Base-by-base conservation (phyloP, 2,329 filamentous ascomycete genomes). In the Penicillium expansum region DNA sequence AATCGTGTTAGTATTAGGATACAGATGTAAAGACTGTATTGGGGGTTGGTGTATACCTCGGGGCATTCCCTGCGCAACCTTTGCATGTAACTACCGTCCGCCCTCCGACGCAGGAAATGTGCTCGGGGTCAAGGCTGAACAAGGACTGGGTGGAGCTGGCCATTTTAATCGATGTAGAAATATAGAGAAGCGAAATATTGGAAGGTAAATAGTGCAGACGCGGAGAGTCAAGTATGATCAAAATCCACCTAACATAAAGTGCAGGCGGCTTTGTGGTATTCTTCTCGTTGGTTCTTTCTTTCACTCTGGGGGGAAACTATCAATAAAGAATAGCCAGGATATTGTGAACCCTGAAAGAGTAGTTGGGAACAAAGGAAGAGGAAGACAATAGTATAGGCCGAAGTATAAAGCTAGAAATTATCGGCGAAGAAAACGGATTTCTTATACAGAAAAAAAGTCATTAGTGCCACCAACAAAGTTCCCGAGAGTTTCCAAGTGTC, bases 31-130 rank as follows among this genome's bases (percentile, higher is more conserved):
- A 24, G 11, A 29, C 7, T 38, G 4, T 4, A 14, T 11, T 38
- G 14, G 24, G 16, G n/a, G 1, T 27, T 27, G 4, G 14, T 41
- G 45, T 50, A 30, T 66, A 74, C 73, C 73, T 69, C 24, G 72
- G 71, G 52, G 71, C 70, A 57, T 75, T 72, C 0, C 73, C 73
- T 18, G 73, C 73, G 45, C 73, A 75, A 43, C 59, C 59, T n/a
- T 65, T 65, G 58, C 73, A 75, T 43, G 71, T 75, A 14, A 69
- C 8, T 24, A 72, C 69, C 5, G 67, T 71, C 41, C 63, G 63
- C 4, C 73, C 72, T 13, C 71, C 68, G 33, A 71, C 67, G 61
- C 73, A 75, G 11, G 68, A 69, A 8, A 61, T 67, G 45, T 74
- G 71, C 5, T 60, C 57, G 2, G 72, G 72, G 47, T 74, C 72